Percentiles rank a stretch among this genome's conserved stretches.
These are phyloP conservation scores for Neurospora sp. DNA, from an alignment of 495 filamentous ascomycete genomes.

Conservation along the genomic window DNA sequence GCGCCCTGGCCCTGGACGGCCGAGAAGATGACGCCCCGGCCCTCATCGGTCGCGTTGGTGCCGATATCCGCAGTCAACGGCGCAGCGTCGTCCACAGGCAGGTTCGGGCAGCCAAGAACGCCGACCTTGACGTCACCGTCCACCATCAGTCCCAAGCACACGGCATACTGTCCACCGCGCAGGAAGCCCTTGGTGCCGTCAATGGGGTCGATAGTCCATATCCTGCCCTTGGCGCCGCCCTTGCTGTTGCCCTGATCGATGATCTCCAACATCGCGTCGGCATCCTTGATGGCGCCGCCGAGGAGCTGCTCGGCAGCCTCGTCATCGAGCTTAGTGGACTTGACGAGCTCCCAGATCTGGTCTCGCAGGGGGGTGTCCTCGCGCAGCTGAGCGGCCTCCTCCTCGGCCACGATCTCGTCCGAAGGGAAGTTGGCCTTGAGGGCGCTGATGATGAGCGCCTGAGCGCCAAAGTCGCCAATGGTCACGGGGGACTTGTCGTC, in stretches of 20 bases:
- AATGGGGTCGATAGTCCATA: constrained; percentile 96
- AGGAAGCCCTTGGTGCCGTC: constrained; percentile 97
- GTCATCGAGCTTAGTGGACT: constrained; percentile 62
- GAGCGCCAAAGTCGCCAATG: constrained; percentile 94
- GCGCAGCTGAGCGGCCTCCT: constrained; percentile 73
- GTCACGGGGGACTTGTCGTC: constrained; percentile 94
- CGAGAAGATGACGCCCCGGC: constrained; percentile 75
- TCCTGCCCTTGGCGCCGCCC: constrained; percentile 70
- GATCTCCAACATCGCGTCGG: constrained; percentile 69
- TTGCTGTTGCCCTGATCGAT: constrained; percentile 76
- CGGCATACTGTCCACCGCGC: constrained; percentile 93
- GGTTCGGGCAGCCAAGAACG: constrained; percentile 88
- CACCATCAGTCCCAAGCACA: constrained; percentile 83
- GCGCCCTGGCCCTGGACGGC: constrained; percentile 70
- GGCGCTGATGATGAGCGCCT: constrained; percentile 88
- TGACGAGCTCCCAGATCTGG: constrained; percentile 76
- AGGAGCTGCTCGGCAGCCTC: constrained; percentile 39
- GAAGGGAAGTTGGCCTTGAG: constrained; percentile 80
- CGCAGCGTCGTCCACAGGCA: constrained; percentile 70
- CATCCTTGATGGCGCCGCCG: constrained; percentile 60
- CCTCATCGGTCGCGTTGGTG: constrained; percentile 51
- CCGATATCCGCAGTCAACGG: constrained; percentile 58
- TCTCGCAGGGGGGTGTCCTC: constrained; percentile 53
- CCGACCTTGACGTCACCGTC: constrained; percentile 94
- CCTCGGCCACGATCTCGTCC: constrained; percentile 90